Evolutionary conservation across 371 early-diverging fungal species (phyloP), one percentile per base, ranked within the genome.

Genomic region (Apophysomyces sp.): DNA sequence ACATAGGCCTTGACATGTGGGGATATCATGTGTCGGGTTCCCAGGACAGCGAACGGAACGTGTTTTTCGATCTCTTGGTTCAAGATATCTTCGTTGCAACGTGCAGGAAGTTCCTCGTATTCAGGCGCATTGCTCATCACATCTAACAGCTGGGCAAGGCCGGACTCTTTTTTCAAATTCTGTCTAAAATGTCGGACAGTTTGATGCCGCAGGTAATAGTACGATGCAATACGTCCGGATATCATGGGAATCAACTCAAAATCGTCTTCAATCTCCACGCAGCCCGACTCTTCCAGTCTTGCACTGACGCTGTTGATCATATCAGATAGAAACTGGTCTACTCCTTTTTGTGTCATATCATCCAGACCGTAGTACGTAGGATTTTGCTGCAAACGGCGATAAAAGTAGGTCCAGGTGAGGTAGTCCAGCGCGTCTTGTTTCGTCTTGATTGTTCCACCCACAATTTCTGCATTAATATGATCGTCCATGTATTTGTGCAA

Each of bases 301-400:
- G 67, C 61, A 24, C 94, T 70, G 2, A 91, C 86, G 27, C 74
- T 71, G 52, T 93, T 89, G 44, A 98, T 83, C 55, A 94, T 72
- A 15, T 81, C 65, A 0, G 95, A 94, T 60, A 98, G 66, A 70
- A 86, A 94, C 2, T 63, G 66, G 65, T 91, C 87, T 15, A 96
- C 78, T 15, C 88, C 89, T 15, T 68, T 67, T 2, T 85, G 87
- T 0, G 90, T 77, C 57, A 84, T 59, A 39, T 92, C 94, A 44
- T 91, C 86, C n/a, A 94, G 77, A 0, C 94, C 97, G 68, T 98
- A 98, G 71, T 93, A 98, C 1, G 93, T 89, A 4, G 99, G 99
- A 68, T 98, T 98, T 73, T 89, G 89, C 63, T 87, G 86, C 52
- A 98, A 70, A 9, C 99, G 85, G 11, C 95, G 85, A 80, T 90